Evolutionary conservation across 2,329 filamentous ascomycete species (phyloP).

Genomic region (Zymoseptoria tritici): DNA sequence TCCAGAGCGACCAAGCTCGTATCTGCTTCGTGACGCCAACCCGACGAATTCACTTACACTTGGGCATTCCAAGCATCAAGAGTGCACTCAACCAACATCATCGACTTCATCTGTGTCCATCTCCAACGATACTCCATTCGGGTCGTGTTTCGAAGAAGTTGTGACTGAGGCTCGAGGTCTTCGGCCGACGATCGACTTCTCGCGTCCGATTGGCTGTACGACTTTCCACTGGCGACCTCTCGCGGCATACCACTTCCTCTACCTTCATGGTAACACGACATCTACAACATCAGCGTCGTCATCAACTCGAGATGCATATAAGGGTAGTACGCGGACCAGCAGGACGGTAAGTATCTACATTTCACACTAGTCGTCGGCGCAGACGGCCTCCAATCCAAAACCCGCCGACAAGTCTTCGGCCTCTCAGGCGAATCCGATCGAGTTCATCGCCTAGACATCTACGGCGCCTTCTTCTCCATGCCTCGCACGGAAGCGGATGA

Average conservation of each 20-base stretch:
- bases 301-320: neutral
- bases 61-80: too few relatives aligned
- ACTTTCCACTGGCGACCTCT: neutral
- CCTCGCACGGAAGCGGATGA: conserved; percentile 17
- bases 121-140: neutral
- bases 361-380: conserved; percentile 25
- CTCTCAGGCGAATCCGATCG: conserved; percentile 11
- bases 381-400: conserved; percentile 26
- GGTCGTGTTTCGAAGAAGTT: too few relatives aligned
- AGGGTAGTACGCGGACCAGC: too few relatives aligned
- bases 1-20: neutral
- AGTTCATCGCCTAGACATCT: conserved; percentile 21
- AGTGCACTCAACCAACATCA: neutral
- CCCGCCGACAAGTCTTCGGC: conserved; percentile 24
- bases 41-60: neutral
- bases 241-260: neutral
- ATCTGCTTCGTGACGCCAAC: neutral
- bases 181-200: neutral
- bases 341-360: too few relatives aligned
- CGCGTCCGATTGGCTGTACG: neutral
- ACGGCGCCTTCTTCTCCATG: conserved; percentile 28
- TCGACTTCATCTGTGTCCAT: neutral
- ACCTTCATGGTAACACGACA: neutral
- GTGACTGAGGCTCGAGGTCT: too few relatives aligned
- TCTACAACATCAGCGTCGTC: neutral